phyloP scores from a whole-genome alignment of 2,329 filamentous ascomycete genomes.

The Acrocalymma vagum region DNA sequence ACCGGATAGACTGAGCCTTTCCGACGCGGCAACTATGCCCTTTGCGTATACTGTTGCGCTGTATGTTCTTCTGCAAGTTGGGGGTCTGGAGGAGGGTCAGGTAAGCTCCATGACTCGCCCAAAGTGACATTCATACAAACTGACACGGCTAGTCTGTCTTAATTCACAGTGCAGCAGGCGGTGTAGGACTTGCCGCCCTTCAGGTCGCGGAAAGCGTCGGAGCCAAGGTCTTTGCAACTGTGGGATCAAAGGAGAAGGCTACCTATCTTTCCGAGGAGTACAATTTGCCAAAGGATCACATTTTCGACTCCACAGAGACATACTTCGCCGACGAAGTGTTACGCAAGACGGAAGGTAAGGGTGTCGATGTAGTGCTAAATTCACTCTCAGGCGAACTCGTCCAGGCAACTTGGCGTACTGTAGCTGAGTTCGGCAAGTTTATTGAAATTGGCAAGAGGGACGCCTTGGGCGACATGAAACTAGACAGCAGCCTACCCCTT shows the following conservation, averaged over 20 bases:
- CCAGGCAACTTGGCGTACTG: slow-evolving; percentile 46
- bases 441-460: slow-evolving; percentile 32
- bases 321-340: slow-evolving; percentile 7
- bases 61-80: slow-evolving; percentile 28
- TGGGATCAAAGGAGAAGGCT: slow-evolving; percentile 25
- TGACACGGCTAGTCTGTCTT: slow-evolving; percentile 18
- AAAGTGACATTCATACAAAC: slow-evolving; percentile 11
- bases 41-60: slow-evolving; percentile 31
- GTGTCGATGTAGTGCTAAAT: slow-evolving; percentile 47
- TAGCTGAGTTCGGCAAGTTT: slow-evolving; percentile 42
- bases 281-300: slow-evolving; percentile 31
- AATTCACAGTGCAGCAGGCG: slow-evolving; percentile 27
- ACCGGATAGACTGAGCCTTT: slow-evolving; percentile 33
- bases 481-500: slow-evolving; percentile 20
- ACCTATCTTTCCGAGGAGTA: slow-evolving; percentile 21
- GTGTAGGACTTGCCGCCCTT: slow-evolving; percentile 29
- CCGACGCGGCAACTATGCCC: slow-evolving; percentile 35
- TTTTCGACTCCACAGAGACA: slow-evolving; percentile 39
- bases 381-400: slow-evolving; percentile 32
- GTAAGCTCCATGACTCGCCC: slow-evolving; percentile 5
- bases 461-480: slow-evolving; percentile 2
- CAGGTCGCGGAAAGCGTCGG: slow-evolving; percentile 21
- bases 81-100: slow-evolving; percentile 19
- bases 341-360: slow-evolving; percentile 25
- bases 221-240: slow-evolving; percentile 36